Evolutionary conservation across 352 stramenopile genomes (phyloP).

Genomic region (Peronospora destructor): DNA sequence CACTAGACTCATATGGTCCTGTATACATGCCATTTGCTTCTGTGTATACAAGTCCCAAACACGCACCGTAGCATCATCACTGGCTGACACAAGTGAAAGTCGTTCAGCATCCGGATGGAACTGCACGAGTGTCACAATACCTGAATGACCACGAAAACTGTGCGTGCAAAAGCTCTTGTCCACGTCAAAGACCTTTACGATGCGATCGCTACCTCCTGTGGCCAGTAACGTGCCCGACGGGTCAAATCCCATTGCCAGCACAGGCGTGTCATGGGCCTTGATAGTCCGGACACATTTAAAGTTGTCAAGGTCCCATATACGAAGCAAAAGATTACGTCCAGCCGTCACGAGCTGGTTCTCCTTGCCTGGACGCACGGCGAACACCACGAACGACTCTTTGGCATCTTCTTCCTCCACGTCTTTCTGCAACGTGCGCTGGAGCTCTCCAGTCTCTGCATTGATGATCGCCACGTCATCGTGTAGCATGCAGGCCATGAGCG

Average conservation of each 20-base stretch:
- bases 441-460: slow-evolving; percentile 57
- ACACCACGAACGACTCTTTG: slow-evolving; percentile 82
- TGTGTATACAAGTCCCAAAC: slow-evolving; percentile 84
- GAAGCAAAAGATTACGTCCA: slow-evolving; percentile 76
- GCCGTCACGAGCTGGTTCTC: slow-evolving; percentile 81
- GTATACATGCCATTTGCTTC: slow-evolving; percentile 82
- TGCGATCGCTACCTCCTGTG: slow-evolving; percentile 93
- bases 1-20: slow-evolving; percentile 92
- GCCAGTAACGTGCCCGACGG: slow-evolving; percentile 89
- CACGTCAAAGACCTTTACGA: slow-evolving; percentile 92
- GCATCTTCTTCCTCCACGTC: slow-evolving; percentile 68
- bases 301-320: slow-evolving; percentile 81
- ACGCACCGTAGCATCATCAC: slow-evolving; percentile 71
- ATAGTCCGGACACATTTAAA: slow-evolving; percentile 72
- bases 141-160: slow-evolving; percentile 85
- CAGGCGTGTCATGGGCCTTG: slow-evolving; percentile 66
- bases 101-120: slow-evolving; percentile 70
- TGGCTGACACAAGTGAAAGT: slow-evolving; percentile 68
- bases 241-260: slow-evolving; percentile 86
- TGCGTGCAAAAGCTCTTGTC: slow-evolving; percentile 91
- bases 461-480: slow-evolving; percentile 80
- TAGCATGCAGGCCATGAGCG: slow-evolving; percentile 68
- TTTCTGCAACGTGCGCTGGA: slow-evolving; percentile 70
- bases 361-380: slow-evolving; percentile 56
- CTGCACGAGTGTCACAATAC: slow-evolving; percentile 83